Evolutionary conservation across 129 eudicot species (phyloP).

Genomic region (Arctium minus): DNA sequence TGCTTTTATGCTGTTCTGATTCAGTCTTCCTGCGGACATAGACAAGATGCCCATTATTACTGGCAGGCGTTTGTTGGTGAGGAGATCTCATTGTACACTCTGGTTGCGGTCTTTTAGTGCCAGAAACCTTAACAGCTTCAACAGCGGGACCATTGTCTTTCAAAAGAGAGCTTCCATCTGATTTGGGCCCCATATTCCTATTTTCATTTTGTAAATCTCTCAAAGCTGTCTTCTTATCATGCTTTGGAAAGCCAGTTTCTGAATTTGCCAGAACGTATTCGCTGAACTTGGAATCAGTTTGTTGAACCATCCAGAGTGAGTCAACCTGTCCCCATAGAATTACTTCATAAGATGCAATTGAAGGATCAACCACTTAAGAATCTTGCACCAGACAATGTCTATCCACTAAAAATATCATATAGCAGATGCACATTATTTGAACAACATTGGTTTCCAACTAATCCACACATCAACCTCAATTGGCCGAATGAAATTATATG

Average conservation of each 20-base stretch:
- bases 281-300: slow-evolving; percentile 52
- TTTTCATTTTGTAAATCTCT: slow-evolving; percentile 42
- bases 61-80: slow-evolving; percentile 34
- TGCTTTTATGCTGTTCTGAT: slow-evolving; percentile 46
- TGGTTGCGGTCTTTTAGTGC: slow-evolving; percentile 47
- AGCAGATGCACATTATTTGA: not conserved
- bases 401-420: not conserved
- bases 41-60: slow-evolving; percentile 60
- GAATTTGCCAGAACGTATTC: slow-evolving; percentile 41
- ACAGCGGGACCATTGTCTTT: slow-evolving; percentile 24
- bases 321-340: slow-evolving; percentile 8
- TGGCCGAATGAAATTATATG: not conserved
- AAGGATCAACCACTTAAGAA: not conserved
- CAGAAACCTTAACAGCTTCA: slow-evolving; percentile 43
- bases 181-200: slow-evolving; percentile 36
- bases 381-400: not conserved
- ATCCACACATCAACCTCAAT: not conserved
- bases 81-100: slow-evolving; percentile 16
- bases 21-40: slow-evolving; percentile 84
- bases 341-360: slow-evolving; percentile 6
- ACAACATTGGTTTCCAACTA: not conserved
- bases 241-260: slow-evolving; percentile 37
- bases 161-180: slow-evolving; percentile 31
- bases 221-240: slow-evolving; percentile 47
- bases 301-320: slow-evolving; percentile 52